Evolutionary conservation across 2,329 filamentous ascomycete genomes (phyloP), one percentile per base, ranked within the genome.

Genomic region (Aureobasidium sp.): DNA sequence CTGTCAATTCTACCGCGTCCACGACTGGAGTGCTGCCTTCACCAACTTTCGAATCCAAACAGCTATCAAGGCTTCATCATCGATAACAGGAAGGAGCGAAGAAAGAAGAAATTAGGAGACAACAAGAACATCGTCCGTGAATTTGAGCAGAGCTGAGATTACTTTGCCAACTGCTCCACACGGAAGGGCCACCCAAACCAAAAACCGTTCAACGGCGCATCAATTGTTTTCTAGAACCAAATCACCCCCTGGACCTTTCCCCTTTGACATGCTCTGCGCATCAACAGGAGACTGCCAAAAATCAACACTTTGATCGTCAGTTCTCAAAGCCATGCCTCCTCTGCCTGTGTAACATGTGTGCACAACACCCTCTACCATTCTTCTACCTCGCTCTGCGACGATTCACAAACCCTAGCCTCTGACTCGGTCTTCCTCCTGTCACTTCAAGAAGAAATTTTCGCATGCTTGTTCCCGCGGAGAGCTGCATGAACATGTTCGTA

Each of bases 101-200:
- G 21, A 13, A 46, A 57, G 37, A 37, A 33, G 27, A 46, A 27
- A 15, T n/a, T 13, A 25, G 29, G 53, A 55, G 51, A 8, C 38
- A 33, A 17, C 25, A 55, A 21, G 38, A 42, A 42, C 37, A 27
- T 10, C 13, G 5, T 42, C 42, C 37, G 4, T 55, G 51, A 33
- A 55, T 33, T 31, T 54, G 38, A 43, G 25, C 17, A 43, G 37
- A 55, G 51, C 37, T 55, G 51, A 55, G 37, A 55, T 55, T 57
- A 46, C 38, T 35, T 46, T 57, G 53, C 17, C 40, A 57, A 37
- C 37, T 46, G 53, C 53, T 46, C 53, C 53, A 37, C 53, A 40
- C 42, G 27, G 27, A 9, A 27, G 19, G 37, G 53, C 40, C 53
- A 23, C 27, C n/a, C 27, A 57, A 35, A 54, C 38, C 37, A 21